Conservation (phyloP, 441 rosid genomes). For the Manihot esculenta region DNA sequence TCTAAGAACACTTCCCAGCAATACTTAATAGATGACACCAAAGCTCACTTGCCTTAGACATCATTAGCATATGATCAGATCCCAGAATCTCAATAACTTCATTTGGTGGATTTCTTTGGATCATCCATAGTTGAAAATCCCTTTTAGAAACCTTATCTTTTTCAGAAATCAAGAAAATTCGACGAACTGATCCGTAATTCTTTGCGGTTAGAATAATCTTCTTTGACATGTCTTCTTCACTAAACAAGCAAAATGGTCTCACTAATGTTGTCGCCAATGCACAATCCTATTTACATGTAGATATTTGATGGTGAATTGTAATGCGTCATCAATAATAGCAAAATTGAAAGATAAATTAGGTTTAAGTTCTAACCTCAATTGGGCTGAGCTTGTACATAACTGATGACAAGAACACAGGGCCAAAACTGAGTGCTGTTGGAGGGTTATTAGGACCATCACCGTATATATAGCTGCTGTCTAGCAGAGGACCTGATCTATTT, state of each 20-base stretch:
- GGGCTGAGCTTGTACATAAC: conserved; percentile 50
- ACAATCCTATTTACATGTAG: conserved; percentile 55
- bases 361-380: conserved; percentile 32
- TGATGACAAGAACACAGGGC: conserved; percentile 36
- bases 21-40: conserved; percentile 23
- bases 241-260: conserved; percentile 44
- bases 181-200: conserved; percentile 39
- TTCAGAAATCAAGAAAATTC: conserved; percentile 40
- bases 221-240: conserved; percentile 34
- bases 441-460: conserved; percentile 40
- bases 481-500: background rate
- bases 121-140: conserved; percentile 43
- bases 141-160: conserved; percentile 33
- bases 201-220: conserved; percentile 31
- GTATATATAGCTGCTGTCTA: conserved; percentile 40
- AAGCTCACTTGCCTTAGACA: conserved; percentile 35
- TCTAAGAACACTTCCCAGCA: conserved; percentile 26
- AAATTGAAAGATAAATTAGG: no score
- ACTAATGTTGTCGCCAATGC: conserved; percentile 43
- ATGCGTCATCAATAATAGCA: no score
- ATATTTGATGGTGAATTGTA: no score
- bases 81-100: conserved; percentile 37
- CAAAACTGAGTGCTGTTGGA: conserved; percentile 44
- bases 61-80: conserved; percentile 58
- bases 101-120: conserved; percentile 47